Conservation (phyloP, 1,139 yeast genomes). For the Debaryomyces psychrophilus region DNA sequence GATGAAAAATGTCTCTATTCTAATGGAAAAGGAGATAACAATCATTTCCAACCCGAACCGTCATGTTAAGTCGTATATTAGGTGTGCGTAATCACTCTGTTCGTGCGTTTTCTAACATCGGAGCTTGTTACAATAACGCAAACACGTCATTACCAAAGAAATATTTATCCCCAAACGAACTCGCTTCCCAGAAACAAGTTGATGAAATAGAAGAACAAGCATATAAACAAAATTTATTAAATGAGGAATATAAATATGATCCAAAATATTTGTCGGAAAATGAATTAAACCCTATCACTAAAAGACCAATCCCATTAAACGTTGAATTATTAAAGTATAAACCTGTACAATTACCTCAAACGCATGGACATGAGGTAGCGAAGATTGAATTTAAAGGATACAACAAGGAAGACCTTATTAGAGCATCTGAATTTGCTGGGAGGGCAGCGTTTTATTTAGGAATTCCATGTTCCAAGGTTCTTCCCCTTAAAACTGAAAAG, state of each 20-base stretch:
- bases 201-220: constrained; percentile 33
- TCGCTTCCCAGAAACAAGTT: constrained; percentile 28
- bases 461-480: constrained; percentile 64
- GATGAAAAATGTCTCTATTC: neutral
- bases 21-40: neutral
- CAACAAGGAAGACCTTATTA: constrained; percentile 67
- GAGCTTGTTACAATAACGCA: constrained; percentile 2
- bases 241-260: constrained; percentile 36
- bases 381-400: constrained; percentile 74
- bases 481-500: constrained; percentile 70
- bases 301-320: constrained; percentile 74
- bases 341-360: constrained; percentile 70
- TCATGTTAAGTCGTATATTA: constrained; percentile 8
- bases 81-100: neutral
- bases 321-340: constrained; percentile 82
- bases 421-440: constrained; percentile 82
- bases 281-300: constrained; percentile 25
- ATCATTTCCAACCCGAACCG: neutral
- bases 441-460: constrained; percentile 91
- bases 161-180: constrained; percentile 37
- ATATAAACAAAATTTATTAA: constrained; percentile 33
- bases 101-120: constrained; percentile 5
- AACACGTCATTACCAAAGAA: constrained; percentile 14
- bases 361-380: constrained; percentile 74
- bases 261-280: constrained; percentile 48